Evolutionary conservation across 2,329 filamentous ascomycete species (phyloP), one percentile per base, ranked within the genome.

Genomic region (Ascocoryne sarcoides): DNA sequence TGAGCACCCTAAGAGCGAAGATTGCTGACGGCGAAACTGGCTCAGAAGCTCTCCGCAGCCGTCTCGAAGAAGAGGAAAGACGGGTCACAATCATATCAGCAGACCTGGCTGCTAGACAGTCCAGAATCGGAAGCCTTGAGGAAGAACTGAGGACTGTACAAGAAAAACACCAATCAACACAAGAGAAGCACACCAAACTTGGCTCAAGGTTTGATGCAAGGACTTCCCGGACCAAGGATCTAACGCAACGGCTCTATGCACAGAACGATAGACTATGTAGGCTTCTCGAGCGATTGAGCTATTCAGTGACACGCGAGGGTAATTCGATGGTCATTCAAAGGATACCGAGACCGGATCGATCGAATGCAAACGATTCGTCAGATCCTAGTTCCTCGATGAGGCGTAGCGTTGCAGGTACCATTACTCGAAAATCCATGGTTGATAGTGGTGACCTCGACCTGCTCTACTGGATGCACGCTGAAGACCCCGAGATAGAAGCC

Each of bases 201-300:
- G 67, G 67, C 12, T 65, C 65, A 17, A 76, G 79, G 37, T 76
- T 86, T 34, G 78, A 87, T 32, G 71, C 76, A 33, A 83, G 87
- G 33, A 82, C 82, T 30, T 68, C 71, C 38, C 81, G 80, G 47
- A 81, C 86, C 4, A 87, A 85, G 58, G 86, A 95, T 48, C 68
- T 96, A 10, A 93, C 88, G 1, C 83, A 88, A 54, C 78, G 81
- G 41, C 69, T 95, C 3, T 93, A 86, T 59, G 73, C 78, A 1
- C 85, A 95, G 46, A 89, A 92, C 47, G 84, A 93, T 51, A 81
- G 86, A 17, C 69, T 95, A n/a, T 75, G 76, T 44, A 79, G 82
- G 37, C 76, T 98, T 35, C 70, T 98, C 1, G 89, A 96, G 57
- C 77, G 87, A 20, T 71, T 96, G 4, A 90, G 90, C 10, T 95